Conservation (phyloP, 371 early-diverging fungal species). For the Nematocida homosporus region DNA sequence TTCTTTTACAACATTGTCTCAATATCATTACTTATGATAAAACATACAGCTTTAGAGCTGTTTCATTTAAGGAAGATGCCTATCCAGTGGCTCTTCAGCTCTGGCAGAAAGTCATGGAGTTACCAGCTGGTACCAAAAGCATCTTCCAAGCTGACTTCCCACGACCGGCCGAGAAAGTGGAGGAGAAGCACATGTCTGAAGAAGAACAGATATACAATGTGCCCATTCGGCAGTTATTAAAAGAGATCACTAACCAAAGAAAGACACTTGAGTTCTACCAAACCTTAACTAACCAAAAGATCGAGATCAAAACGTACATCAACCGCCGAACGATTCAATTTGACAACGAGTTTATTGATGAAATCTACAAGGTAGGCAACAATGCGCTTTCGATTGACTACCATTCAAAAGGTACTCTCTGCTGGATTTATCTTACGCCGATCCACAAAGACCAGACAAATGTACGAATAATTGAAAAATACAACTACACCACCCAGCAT, state of each 20-base stretch:
- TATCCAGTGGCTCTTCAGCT: slow-evolving; percentile 20
- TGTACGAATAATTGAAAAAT: slow-evolving; percentile 44
- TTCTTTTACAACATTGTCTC: slow-evolving; percentile 47
- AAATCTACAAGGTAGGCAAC: slow-evolving; percentile 13
- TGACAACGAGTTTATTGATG: slow-evolving; percentile 50
- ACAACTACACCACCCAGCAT: slow-evolving; percentile 54
- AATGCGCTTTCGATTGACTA: slow-evolving; percentile 34
- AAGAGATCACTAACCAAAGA: slow-evolving; percentile 1
- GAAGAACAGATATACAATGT: slow-evolving; percentile 32
- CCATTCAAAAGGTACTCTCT: slow-evolving; percentile 50
- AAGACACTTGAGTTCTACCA: slow-evolving; percentile 17
- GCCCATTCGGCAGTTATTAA: slow-evolving; percentile 12
- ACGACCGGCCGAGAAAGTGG: slow-evolving; percentile 23
- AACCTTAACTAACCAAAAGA: slow-evolving; percentile 25
- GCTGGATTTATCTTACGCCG: slow-evolving; percentile 29
- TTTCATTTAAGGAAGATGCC: slow-evolving; percentile 42
- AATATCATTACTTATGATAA: slow-evolving; percentile 52
- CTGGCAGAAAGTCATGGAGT: slow-evolving; percentile 32
- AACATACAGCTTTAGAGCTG: slow-evolving; percentile 44
- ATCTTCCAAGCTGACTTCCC: slow-evolving; percentile 50
- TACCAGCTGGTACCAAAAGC: not conserved
- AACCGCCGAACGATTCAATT: slow-evolving; percentile 54
- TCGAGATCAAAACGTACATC: slow-evolving; percentile 33
- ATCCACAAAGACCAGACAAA: not conserved
- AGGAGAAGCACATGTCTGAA: slow-evolving; percentile 28